phyloP scores from a whole-genome alignment of 345 rosid species.

The Corchorus olitorius region DNA sequence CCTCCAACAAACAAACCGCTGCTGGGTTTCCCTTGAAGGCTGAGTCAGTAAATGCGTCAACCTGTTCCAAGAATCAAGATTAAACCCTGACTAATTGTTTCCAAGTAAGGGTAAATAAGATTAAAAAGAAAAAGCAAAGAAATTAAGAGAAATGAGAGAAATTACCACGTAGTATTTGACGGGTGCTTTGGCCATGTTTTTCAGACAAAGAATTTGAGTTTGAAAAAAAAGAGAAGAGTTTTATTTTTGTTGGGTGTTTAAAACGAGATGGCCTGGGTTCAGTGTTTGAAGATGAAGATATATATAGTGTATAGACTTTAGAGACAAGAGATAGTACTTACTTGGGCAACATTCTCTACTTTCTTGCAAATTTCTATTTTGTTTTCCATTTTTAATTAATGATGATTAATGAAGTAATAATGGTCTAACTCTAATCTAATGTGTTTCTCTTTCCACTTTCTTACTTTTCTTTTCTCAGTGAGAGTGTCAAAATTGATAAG shows the following conservation, averaged over 20 bases:
- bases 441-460: too few species aligned
- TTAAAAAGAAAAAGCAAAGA: background rate
- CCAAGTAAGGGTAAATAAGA: background rate
- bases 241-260: background rate
- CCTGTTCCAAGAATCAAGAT: constrained; percentile 29
- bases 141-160: background rate
- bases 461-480: too few species aligned
- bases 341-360: background rate
- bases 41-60: constrained; percentile 67
- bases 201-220: constrained; percentile 3
- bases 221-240: background rate
- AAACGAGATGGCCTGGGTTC: background rate
- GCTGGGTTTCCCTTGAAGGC: constrained; percentile 86
- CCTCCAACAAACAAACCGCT: constrained; percentile 70
- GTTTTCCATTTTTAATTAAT: too few species aligned
- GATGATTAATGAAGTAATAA: too few species aligned
- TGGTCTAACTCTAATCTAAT: too few species aligned
- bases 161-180: constrained; percentile 51
- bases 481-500: too few species aligned
- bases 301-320: too few species aligned
- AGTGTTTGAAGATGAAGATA: background rate
- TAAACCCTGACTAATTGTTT: background rate
- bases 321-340: background rate
- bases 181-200: constrained; percentile 37
- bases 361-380: background rate